Evolutionary conservation across 2,329 filamentous ascomycete species (phyloP).

Genomic region (Hirsutella rhossiliensis): DNA sequence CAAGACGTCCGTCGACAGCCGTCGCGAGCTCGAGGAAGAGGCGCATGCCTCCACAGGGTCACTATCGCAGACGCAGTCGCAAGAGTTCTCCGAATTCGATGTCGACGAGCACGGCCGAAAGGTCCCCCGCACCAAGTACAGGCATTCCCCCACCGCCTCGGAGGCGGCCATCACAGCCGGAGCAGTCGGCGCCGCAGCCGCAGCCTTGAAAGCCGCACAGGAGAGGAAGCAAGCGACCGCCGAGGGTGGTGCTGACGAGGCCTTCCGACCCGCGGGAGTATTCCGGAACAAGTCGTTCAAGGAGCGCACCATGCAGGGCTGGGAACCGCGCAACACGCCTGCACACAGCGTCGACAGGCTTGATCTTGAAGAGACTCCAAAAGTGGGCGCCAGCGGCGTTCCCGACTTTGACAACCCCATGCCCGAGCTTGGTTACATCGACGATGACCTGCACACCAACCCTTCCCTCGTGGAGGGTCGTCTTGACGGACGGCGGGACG

Average conservation of each 20-base stretch:
- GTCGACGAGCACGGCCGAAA: conserved; percentile 47
- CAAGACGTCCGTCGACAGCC: conserved; percentile 28
- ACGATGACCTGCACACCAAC: conserved; percentile 67
- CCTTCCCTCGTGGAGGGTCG: conserved; percentile 73
- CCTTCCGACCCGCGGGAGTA: conserved; percentile 38
- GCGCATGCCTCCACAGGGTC: conserved; percentile 26
- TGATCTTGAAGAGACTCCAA: conserved; percentile 38
- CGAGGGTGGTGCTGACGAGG: conserved; percentile 21
- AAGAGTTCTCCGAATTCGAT: conserved; percentile 43
- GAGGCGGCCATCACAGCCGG: conserved; percentile 46
- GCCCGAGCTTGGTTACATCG: conserved; percentile 61
- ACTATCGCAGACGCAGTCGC: conserved; percentile 25
- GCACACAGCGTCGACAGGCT: conserved; percentile 47
- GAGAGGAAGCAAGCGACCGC: conserved; percentile 28
- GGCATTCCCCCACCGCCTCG: conserved; percentile 41
- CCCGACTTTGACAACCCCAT: conserved; percentile 59
- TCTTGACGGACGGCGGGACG: conserved; percentile 36
- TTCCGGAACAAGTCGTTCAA: conserved; percentile 53
- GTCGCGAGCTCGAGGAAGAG: conserved; percentile 26
- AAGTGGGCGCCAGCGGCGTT: conserved; percentile 57
- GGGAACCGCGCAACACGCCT: conserved; percentile 41
- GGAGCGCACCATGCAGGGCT: conserved; percentile 44
- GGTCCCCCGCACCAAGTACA: conserved; percentile 30
- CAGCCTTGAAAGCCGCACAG: conserved; percentile 37
- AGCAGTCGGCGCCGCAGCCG: conserved; percentile 40